A percentile compares a stretch with the other conserved stretches of the same genome.
Evolutionary conservation across 257 asterid genomes (phyloP).

Genomic region (Petunia secreta): DNA sequence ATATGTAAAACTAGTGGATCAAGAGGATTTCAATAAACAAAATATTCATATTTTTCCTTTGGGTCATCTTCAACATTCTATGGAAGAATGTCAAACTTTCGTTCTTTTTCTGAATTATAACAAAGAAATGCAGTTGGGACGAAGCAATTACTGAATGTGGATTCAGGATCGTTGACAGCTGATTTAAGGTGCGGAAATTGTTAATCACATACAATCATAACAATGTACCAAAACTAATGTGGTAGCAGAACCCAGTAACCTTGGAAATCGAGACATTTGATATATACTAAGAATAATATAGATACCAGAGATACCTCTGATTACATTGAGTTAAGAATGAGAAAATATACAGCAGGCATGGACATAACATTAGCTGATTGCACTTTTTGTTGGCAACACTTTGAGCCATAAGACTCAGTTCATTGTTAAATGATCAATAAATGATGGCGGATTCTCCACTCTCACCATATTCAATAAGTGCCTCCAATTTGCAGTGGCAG

Average conservation of each 20-base stretch:
- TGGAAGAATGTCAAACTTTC: background rate
- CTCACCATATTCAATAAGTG: background rate
- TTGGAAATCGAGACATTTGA: background rate
- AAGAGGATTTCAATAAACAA: slow-evolving; percentile 12
- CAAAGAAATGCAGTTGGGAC: background rate
- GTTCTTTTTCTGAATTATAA: background rate
- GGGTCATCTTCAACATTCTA: background rate
- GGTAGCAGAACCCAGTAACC: slow-evolving; percentile 1
- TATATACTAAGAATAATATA: slow-evolving; percentile 28
- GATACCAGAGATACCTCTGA: slow-evolving; percentile 18
- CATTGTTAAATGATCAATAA: background rate
- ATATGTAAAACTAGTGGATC: slow-evolving; percentile 2
- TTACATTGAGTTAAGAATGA: slow-evolving; percentile 25
- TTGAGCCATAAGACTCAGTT: background rate
- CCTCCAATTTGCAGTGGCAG: slow-evolving; percentile 6
- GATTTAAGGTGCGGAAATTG: background rate
- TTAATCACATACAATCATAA: slow-evolving; percentile 1
- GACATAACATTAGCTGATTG: slow-evolving; percentile 25
- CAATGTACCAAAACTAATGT: background rate
- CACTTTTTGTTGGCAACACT: slow-evolving; percentile 26
- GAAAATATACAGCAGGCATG: slow-evolving; percentile 24
- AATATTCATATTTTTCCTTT: slow-evolving; percentile 6
- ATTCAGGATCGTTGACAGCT: background rate
- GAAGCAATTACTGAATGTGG: background rate
- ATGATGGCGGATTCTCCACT: slow-evolving; percentile 22